A percentile compares a stretch with the other conserved stretches of the same genome.
phyloP scores from a whole-genome alignment of 306 rosid species.

The Ormosia emarginata region DNA sequence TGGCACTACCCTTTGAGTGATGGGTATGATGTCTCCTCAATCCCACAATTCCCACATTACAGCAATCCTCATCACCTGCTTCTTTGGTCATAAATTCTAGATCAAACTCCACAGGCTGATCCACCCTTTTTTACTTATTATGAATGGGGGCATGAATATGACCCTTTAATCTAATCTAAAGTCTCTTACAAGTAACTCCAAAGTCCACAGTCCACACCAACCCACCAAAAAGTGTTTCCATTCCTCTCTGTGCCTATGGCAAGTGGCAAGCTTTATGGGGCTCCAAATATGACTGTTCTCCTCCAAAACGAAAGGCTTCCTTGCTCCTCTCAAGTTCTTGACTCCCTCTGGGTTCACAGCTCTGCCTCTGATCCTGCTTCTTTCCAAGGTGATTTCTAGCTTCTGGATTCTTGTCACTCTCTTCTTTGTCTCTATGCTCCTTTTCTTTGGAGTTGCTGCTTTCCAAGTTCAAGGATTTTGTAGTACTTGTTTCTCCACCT shows the following conservation, averaged over 20 bases:
- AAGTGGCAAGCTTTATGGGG: constrained; percentile 43
- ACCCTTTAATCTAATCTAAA: constrained; percentile 10
- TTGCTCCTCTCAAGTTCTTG: constrained; percentile 52
- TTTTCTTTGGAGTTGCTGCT: neutral
- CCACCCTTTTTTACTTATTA: constrained; percentile 2
- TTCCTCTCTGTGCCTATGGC: constrained; percentile 35
- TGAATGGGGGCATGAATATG: neutral
- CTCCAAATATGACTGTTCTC: constrained; percentile 46
- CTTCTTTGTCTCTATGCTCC: neutral
- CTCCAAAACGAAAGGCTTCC: constrained; percentile 55
- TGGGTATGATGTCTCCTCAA: constrained; percentile 39
- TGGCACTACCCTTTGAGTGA: constrained; percentile 12
- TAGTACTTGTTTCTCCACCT: neutral
- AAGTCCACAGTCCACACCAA: neutral
- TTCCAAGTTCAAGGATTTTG: neutral
- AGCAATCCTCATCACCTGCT: constrained; percentile 36
- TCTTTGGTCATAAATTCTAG: constrained; percentile 40
- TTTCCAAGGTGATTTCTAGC: constrained; percentile 49
- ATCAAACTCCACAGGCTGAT: neutral
- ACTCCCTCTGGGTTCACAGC: constrained; percentile 62
- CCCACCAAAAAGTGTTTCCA: neutral
- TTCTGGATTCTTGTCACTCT: neutral
- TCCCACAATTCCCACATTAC: constrained; percentile 54
- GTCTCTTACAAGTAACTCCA: neutral
- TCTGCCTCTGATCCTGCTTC: constrained; percentile 51